Evolutionary conservation across 805 yeast species (phyloP), one percentile per base, ranked within the genome.

Genomic region (Ogataea saltuana): DNA sequence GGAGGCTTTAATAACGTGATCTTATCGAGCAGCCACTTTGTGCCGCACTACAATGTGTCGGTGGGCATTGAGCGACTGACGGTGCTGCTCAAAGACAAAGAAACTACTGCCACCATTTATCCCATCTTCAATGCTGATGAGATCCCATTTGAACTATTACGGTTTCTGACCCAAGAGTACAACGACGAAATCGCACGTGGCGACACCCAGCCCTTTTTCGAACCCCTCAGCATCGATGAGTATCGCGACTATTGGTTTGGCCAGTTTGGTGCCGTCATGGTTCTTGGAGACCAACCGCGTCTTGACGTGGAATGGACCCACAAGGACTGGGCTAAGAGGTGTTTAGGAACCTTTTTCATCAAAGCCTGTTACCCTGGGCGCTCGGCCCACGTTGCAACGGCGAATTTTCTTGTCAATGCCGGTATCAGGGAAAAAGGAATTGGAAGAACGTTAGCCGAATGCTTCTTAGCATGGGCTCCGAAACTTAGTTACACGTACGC

Each of bases 301-400:
- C 62, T 76, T 13, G 73, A 70, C 41, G 70, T 73, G 9, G 60
- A 72, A 27, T 48, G 56, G 30, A 44, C 56, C 4, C 52, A 54
- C 21, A 76, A 83, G 39, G 88, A 84, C 59, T 90, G 98, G 97
- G 95, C 89, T 47, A 88, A 86, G 55, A 90, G 85, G 59, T 91
- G 97, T 60, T 70, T 93, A 35, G 99, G 98, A 0, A 77, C 90
- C 1, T 89, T 91, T 59, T 82, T 76, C 60, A 74, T 91, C 48
- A 85, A 85, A 51, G 93, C 97, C 2, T 85, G 88, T 56, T 91
- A 83, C 59, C 96, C 97, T 0, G 98, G 98, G 2, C 71, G 98
- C 33, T 84, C 93, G 15, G 81, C 95, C 0, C 97, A 91, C 59
- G 83, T 93, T n/a, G 89, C 95, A 55, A 86, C 95, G 0, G 95